phyloP scores from a whole-genome alignment of 106 monocot genomes.

The Cymbidium sinense region DNA sequence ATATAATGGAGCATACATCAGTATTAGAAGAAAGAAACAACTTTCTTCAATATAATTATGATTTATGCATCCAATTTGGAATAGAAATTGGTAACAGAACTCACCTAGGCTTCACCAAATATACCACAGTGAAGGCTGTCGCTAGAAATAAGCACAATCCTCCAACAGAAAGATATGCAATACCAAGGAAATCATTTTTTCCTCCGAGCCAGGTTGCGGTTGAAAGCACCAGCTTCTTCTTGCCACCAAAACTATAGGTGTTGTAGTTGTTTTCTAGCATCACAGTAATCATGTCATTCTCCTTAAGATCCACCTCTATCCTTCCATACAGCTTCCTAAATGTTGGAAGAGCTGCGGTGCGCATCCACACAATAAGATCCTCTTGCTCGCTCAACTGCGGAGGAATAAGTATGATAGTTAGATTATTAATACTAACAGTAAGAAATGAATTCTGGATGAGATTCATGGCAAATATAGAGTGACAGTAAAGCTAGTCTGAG shows the following conservation, averaged over 20 bases:
- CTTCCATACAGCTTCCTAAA: conserved; percentile 62
- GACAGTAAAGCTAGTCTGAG: too few species aligned
- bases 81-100: background rate
- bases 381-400: conserved; percentile 53
- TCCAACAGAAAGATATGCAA: conserved; percentile 50
- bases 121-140: conserved; percentile 33
- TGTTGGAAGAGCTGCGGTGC: conserved; percentile 57
- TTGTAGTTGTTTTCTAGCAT: conserved; percentile 47
- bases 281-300: conserved; percentile 40
- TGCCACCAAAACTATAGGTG: conserved; percentile 51
- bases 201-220: conserved; percentile 62
- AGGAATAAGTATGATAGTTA: background rate
- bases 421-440: background rate
- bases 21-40: background rate
- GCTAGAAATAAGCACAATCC: conserved; percentile 50
- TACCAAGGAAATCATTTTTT: conserved; percentile 60
- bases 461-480: background rate
- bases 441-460: too few species aligned
- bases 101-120: conserved; percentile 53
- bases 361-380: conserved; percentile 72
- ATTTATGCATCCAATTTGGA: background rate
- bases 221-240: conserved; percentile 56
- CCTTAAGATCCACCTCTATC: conserved; percentile 47
- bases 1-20: background rate
- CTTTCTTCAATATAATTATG: background rate